A percentile compares a stretch with the other conserved stretches of the same genome.
Evolutionary conservation across 1,284 basidiomycete species (phyloP).

Genomic region (Golubevia pallescens): DNA sequence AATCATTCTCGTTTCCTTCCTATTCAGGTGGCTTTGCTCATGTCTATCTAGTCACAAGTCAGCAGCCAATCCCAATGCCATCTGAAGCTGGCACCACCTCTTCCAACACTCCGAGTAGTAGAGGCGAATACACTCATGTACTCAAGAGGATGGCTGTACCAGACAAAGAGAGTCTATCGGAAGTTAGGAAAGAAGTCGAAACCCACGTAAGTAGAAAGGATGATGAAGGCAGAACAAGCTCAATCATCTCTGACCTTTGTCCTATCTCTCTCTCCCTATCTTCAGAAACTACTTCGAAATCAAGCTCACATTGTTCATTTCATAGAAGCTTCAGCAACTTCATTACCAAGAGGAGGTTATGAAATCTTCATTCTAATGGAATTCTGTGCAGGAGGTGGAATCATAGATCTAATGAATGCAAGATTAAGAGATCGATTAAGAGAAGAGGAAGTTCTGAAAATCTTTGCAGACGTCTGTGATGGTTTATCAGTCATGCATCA

Average conservation of each 20-base stretch:
- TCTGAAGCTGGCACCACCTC: constrained; percentile 29
- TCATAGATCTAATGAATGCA: constrained; percentile 99
- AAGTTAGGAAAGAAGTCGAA: constrained; percentile 97
- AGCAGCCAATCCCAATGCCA: constrained; percentile 72
- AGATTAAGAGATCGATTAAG: constrained; percentile 88
- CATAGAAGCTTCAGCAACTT: constrained; percentile 77
- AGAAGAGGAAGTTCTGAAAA: constrained; percentile 93
- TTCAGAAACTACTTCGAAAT: constrained; percentile 82
- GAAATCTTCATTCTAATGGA: constrained; percentile 99
- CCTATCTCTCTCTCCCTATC: neutral
- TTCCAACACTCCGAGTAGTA: constrained; percentile 18
- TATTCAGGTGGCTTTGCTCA: constrained; percentile 92
- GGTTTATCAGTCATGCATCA: constrained; percentile 78
- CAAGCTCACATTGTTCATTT: constrained; percentile 92
- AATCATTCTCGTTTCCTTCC: too few relatives aligned
- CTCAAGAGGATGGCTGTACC: constrained; percentile 95
- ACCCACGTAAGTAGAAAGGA: too few relatives aligned
- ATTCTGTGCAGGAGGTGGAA: constrained; percentile 87
- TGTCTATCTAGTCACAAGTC: constrained; percentile 91
- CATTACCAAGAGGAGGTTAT: constrained; percentile 73
- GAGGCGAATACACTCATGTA: constrained; percentile 80
- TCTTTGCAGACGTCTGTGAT: constrained; percentile 69
- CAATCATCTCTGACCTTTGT: too few relatives aligned
- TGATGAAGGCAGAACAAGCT: neutral
- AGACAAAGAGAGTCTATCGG: constrained; percentile 85